phyloP scores from a whole-genome alignment of 2,329 filamentous ascomycete species.

The Xylariaceae sp. region DNA sequence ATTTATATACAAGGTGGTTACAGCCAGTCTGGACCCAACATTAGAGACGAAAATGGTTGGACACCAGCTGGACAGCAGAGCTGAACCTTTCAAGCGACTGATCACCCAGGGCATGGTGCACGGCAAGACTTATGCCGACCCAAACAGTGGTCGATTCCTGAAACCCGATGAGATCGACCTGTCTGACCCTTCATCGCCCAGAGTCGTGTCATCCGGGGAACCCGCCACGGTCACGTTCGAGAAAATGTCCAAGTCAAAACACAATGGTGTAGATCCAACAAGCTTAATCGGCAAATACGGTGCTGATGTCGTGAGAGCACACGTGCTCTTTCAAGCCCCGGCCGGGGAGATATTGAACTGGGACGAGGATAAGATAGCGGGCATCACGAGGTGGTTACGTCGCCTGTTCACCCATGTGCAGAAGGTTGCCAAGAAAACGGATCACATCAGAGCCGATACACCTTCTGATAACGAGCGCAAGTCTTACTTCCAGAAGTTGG shows the following conservation, averaged over 20 bases:
- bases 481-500: constrained; percentile 34
- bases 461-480: constrained; percentile 19
- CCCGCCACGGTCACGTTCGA: constrained; percentile 65
- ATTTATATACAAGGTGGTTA: constrained; percentile 85
- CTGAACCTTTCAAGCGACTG: constrained; percentile 76
- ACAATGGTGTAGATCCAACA: constrained; percentile 84
- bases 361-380: constrained; percentile 78
- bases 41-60: constrained; percentile 13
- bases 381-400: constrained; percentile 75
- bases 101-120: constrained; percentile 93
- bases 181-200: constrained; percentile 49
- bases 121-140: constrained; percentile 76
- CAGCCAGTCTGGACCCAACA: constrained; percentile 47
- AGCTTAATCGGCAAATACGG: constrained; percentile 70
- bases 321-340: constrained; percentile 85
- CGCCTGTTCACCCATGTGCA: constrained; percentile 58
- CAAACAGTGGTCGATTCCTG: constrained; percentile 70
- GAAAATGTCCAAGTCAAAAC: constrained; percentile 95
- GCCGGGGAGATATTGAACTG: constrained; percentile 81
- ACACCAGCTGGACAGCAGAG: constrained; percentile 16
- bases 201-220: constrained; percentile 57
- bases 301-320: constrained; percentile 77
- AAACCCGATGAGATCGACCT: constrained; percentile 71
- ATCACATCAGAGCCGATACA: not conserved
- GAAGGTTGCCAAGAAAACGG: constrained; percentile 16